Conservation (phyloP, 257 asterid genomes). For the Nicotiana otophora region DNA sequence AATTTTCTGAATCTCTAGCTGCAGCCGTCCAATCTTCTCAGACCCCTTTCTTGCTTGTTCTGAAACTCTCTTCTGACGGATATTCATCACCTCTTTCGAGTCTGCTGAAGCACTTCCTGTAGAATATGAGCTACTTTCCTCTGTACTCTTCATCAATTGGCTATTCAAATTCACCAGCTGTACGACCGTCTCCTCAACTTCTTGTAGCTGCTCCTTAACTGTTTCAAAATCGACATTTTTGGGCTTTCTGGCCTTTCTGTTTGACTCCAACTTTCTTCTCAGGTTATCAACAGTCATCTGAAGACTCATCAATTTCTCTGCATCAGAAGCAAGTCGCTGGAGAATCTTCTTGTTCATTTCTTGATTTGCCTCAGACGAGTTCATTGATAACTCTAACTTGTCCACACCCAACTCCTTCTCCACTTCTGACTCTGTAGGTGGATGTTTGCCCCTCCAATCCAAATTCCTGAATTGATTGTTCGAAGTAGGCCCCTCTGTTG, state of each 20-base stretch:
- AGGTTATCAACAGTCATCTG: slow-evolving; percentile 42
- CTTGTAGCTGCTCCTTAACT: slow-evolving; percentile 57
- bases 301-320: slow-evolving; percentile 49
- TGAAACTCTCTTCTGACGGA: slow-evolving; percentile 40
- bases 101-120: slow-evolving; percentile 36
- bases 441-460: slow-evolving; percentile 35
- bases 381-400: slow-evolving; percentile 41
- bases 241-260: slow-evolving; percentile 38
- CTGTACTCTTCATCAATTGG: slow-evolving; percentile 55
- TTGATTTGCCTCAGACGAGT: slow-evolving; percentile 27
- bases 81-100: slow-evolving; percentile 37
- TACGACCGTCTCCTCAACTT: slow-evolving; percentile 61
- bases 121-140: slow-evolving; percentile 38
- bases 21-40: slow-evolving; percentile 54
- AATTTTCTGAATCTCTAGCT: slow-evolving; percentile 66
- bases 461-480: slow-evolving; percentile 32
- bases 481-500: slow-evolving; percentile 40
- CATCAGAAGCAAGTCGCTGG: slow-evolving; percentile 58
- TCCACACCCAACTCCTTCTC: slow-evolving; percentile 70
- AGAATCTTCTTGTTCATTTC: slow-evolving; percentile 49
- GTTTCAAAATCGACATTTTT: slow-evolving; percentile 45
- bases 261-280: slow-evolving; percentile 46
- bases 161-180: slow-evolving; percentile 59
- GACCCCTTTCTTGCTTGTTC: slow-evolving; percentile 80
- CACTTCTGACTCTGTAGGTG: slow-evolving; percentile 55